phyloP scores from a whole-genome alignment of 345 rosid genomes.

The Bruguiera parviflora region DNA sequence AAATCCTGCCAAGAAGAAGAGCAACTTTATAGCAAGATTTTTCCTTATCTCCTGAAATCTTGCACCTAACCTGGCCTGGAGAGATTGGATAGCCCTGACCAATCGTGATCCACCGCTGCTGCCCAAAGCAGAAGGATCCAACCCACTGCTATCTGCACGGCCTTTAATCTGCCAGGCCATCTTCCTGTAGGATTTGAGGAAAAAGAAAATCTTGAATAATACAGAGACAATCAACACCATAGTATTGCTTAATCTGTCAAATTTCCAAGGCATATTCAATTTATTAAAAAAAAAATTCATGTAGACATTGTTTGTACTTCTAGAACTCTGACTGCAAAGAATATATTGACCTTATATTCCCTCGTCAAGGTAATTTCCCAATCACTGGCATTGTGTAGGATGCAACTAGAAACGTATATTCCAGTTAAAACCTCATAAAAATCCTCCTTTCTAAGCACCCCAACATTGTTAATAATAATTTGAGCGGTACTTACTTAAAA shows the following conservation, averaged over 20 bases:
- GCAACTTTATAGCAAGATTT: constrained; percentile 62
- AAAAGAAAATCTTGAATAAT: constrained; percentile 13
- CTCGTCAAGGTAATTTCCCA: too few relatives aligned
- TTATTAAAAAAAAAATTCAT: too few relatives aligned
- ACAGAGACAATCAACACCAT: not conserved
- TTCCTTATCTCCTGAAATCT: constrained; percentile 61
- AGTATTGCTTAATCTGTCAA: not conserved
- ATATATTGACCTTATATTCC: too few relatives aligned
- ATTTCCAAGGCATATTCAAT: not conserved
- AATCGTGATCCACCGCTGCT: constrained; percentile 54
- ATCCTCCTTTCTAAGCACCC: not conserved
- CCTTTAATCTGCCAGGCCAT: constrained; percentile 54
- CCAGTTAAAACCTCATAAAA: not conserved
- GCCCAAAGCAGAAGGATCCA: constrained; percentile 55
- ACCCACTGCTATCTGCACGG: constrained; percentile 41
- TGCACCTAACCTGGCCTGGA: constrained; percentile 48
- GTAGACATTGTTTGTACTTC: too few relatives aligned
- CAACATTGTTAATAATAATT: not conserved
- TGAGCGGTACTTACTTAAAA: constrained; percentile 34
- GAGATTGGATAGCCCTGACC: constrained; percentile 50
- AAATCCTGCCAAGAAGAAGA: constrained; percentile 85
- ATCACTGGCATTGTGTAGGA: too few relatives aligned
- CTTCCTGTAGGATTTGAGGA: constrained; percentile 38
- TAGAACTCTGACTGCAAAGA: too few relatives aligned
- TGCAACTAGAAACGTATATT: not conserved